A percentile compares a stretch with the other conserved stretches of the same genome.
These are phyloP conservation scores for sweet orange (Citrus sinensis) DNA, from an alignment of 345 rosid species.

Conservation along the genomic window DVS_A1.0 CM039167.1:16574501-16575000, in stretches of 20 bases:
- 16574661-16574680: fast-evolving
- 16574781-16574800: not conserved
- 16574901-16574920: slow-evolving; percentile 8
- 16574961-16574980: not conserved
- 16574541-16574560: too few relatives aligned
- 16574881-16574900: not conserved
- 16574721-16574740: not conserved
- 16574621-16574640: fast-evolving
- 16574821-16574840: not conserved
- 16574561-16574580: too few relatives aligned
- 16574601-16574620: too few relatives aligned
- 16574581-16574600: fast-evolving
- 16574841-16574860: not conserved
- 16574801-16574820: not conserved
- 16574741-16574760: not conserved
- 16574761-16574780: not conserved
- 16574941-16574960: slow-evolving; percentile 23
- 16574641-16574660: too few relatives aligned
- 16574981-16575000: not conserved
- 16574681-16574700: too few relatives aligned
- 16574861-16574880: not conserved
- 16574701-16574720: too few relatives aligned
- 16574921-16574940: not conserved
- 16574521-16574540: too few relatives aligned
- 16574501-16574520: too few relatives aligned